phyloP scores from a whole-genome alignment of 176 grass and related monocot species.

The Avena sativa region DNA sequence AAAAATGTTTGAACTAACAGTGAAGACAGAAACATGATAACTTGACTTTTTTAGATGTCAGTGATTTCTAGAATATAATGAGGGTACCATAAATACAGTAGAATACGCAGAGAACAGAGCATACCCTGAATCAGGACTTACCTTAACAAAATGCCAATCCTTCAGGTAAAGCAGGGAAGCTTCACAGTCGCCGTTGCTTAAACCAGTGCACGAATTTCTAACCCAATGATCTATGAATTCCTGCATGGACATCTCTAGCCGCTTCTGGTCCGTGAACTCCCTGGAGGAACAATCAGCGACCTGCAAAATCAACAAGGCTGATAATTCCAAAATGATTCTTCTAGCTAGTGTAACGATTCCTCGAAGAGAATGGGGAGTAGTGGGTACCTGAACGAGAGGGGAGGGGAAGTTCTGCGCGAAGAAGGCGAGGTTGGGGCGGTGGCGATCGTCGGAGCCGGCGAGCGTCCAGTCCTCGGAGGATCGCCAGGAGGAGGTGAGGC shows the following conservation, averaged over 20 bases:
- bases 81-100: constrained; percentile 18
- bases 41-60: background rate
- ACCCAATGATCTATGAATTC: constrained; percentile 76
- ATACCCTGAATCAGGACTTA: constrained; percentile 21
- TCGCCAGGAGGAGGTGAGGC: constrained; percentile 72
- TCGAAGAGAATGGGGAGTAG: background rate
- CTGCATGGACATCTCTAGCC: constrained; percentile 75
- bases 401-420: constrained; percentile 51
- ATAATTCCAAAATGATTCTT: constrained; percentile 29
- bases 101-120: background rate
- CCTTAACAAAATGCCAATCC: constrained; percentile 98
- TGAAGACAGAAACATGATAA: background rate
- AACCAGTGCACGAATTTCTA: constrained; percentile 24
- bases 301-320: constrained; percentile 42
- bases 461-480: constrained; percentile 66
- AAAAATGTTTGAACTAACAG: background rate
- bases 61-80: background rate
- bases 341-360: background rate
- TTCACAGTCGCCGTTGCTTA: constrained; percentile 10
- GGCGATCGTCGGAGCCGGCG: constrained; percentile 14
- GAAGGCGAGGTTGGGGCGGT: constrained; percentile 55
- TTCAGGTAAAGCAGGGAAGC: constrained; percentile 75
- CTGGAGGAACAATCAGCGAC: constrained; percentile 76
- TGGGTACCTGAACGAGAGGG: constrained; percentile 54
- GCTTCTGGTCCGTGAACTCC: constrained; percentile 82